Base-by-base conservation (phyloP, 1,284 basidiomycete genomes). In the Trichosporon coremiiforme region DNA sequence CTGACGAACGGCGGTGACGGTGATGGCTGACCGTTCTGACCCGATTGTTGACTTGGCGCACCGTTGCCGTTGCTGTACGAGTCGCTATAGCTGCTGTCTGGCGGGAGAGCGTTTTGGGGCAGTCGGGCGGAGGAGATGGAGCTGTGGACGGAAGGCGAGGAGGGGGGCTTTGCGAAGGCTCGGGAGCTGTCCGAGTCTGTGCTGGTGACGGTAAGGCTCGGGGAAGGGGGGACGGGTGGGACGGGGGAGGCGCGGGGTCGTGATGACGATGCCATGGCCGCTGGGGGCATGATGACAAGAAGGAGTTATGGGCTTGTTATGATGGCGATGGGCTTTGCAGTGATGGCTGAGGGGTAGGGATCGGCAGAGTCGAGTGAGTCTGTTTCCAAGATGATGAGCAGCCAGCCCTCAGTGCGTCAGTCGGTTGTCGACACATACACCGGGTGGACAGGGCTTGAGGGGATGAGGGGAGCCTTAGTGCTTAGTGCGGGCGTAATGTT, bases 201-300 rank as follows among this genome's bases (percentile, higher is more conserved):
- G 57, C 57, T 62, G 57, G 17, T 33, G 57, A 62, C 57, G 57
- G 57, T 62, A 31, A 62, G 57, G 57, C 57, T 62, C 20, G 57
- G 57, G 15, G 57, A 62, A 17, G 57, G 57, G 31, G 57, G 57
- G 6, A 62, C 57, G 17, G 57, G 36, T 38, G 36, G 36, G 9
- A 38, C 36, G 36, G 36, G 36, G 36, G 36, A 38, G 13, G 36
- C 36, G 36, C 36, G 57, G 29, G 57, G 31, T 17, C 57, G 12
- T 12, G 57, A 62, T 22, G 57, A 9, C 57, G 57, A 33, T n/a
- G 57, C 57, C 57, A 62, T 62, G 57, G 57, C 57, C 57, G 57
- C 57, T 62, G 31, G 4, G 57, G 57, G 57, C 57, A 62, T 62
- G 31, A n/a, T 62, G 57, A n/a, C 57, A 33, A 31, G 29, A 12